phyloP scores from a whole-genome alignment of 75 land plant species.

The Pinus tabuliformis region DNA sequence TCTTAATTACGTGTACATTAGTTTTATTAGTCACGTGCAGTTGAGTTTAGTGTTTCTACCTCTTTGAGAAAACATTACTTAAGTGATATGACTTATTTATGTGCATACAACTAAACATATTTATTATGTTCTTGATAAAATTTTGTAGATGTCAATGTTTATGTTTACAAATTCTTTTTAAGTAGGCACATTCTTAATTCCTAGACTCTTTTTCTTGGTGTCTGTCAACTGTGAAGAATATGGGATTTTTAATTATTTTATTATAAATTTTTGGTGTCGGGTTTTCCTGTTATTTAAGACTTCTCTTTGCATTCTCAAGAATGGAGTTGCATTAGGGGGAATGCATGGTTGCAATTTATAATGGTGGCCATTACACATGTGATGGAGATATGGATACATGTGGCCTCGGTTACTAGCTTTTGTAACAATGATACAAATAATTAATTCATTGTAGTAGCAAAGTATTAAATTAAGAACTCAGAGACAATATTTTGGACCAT shows the following conservation, averaged over 20 bases:
- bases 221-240: neutral
- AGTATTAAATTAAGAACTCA: conserved; percentile 11
- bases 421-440: conserved; percentile 10
- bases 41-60: neutral
- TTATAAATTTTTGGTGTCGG: neutral
- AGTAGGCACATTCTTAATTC: neutral
- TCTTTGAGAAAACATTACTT: neutral
- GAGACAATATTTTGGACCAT: neutral
- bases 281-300: neutral
- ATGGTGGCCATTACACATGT: conserved; percentile 11
- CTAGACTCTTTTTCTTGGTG: neutral
- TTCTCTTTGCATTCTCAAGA: conserved; percentile 11
- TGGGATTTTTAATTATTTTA: neutral
- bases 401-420: conserved; percentile 9
- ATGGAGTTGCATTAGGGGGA: conserved; percentile 11
- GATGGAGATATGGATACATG: conserved; percentile 10
- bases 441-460: conserved; percentile 8
- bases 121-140: neutral
- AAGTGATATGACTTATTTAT: neutral
- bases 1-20: neutral
- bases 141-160: neutral
- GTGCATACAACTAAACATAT: too few species aligned
- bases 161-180: too few species aligned
- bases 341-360: conserved; percentile 11
- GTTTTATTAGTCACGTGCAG: neutral